Conservation (phyloP, 345 rosid genomes). For the Linum lewisii region DNA sequence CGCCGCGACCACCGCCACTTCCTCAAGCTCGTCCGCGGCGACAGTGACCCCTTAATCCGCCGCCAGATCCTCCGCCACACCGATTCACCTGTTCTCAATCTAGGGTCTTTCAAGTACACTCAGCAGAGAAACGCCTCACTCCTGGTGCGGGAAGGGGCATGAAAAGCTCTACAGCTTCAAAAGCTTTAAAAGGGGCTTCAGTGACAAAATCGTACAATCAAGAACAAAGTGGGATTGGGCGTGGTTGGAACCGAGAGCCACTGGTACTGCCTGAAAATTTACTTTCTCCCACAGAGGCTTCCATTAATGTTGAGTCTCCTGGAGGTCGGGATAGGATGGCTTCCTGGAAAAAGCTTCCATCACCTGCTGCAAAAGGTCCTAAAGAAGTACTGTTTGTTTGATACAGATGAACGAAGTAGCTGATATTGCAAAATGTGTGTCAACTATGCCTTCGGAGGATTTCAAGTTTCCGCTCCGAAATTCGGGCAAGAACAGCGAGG, state of each 20-base stretch:
- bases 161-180: constrained; percentile 57
- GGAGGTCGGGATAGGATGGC: constrained; percentile 60
- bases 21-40: too few species aligned
- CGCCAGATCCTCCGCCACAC: too few species aligned
- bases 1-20: too few species aligned
- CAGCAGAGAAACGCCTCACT: constrained; percentile 63
- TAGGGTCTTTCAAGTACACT: constrained; percentile 40
- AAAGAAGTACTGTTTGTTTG: constrained; percentile 36
- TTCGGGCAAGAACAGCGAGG: too few species aligned
- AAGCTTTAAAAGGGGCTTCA: constrained; percentile 41
- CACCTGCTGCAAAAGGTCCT: constrained; percentile 50
- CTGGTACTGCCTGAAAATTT: constrained; percentile 31
- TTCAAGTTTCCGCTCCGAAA: too few species aligned
- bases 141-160: constrained; percentile 35
- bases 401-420: constrained; percentile 95
- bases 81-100: too few species aligned
- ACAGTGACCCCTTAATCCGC: too few species aligned
- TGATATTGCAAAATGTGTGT: constrained; percentile 92
- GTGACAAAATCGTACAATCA: constrained; percentile 89
- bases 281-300: constrained; percentile 32
- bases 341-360: constrained; percentile 89
- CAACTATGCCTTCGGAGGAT: constrained; percentile 68
- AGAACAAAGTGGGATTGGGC: constrained; percentile 75
- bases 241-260: constrained; percentile 58
- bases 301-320: constrained; percentile 54